Evolutionary conservation across 1,284 basidiomycete genomes (phyloP).

Genomic region (Pseudozyma pruni): DNA sequence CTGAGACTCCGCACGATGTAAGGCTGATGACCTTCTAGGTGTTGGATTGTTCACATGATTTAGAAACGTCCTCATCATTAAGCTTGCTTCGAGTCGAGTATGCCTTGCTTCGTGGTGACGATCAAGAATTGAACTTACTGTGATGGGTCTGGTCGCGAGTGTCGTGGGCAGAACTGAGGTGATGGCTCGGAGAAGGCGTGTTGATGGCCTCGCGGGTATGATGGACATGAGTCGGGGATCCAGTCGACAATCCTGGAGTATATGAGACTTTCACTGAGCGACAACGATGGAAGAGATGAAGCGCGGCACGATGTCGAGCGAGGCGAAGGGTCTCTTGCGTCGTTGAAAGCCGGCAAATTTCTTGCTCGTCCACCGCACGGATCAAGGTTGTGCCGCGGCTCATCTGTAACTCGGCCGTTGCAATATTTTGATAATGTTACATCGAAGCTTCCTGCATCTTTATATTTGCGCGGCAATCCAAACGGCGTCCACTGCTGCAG

Average conservation of each 20-base stretch:
- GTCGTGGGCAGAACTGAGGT: no score
- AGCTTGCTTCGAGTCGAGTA: neutral
- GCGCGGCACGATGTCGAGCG: slow-evolving; percentile 16
- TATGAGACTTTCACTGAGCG: slow-evolving; percentile 1
- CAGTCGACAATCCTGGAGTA: no score
- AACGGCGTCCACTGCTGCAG: no score
- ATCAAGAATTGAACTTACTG: no score
- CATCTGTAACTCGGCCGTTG: slow-evolving; percentile 6
- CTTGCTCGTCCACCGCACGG: no score
- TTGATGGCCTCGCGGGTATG: neutral
- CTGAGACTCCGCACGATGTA: slow-evolving; percentile 43
- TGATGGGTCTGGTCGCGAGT: no score
- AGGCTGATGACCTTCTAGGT: slow-evolving; percentile 50
- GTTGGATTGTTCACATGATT: slow-evolving; percentile 60
- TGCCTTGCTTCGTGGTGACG: neutral
- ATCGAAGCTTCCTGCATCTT: no score
- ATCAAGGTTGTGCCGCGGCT: slow-evolving; percentile 13
- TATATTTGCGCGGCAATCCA: no score
- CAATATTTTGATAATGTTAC: neutral
- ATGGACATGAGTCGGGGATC: slow-evolving; percentile 9
- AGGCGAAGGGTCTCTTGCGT: slow-evolving; percentile 1
- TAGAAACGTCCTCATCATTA: slow-evolving; percentile 53
- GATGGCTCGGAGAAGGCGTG: no score
- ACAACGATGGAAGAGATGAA: slow-evolving; percentile 13
- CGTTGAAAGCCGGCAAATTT: neutral